These are phyloP conservation scores for Lasiodiplodia hormozganensis DNA, from an alignment of 2,329 filamentous ascomycete genomes.

Conservation along the genomic window DNA sequence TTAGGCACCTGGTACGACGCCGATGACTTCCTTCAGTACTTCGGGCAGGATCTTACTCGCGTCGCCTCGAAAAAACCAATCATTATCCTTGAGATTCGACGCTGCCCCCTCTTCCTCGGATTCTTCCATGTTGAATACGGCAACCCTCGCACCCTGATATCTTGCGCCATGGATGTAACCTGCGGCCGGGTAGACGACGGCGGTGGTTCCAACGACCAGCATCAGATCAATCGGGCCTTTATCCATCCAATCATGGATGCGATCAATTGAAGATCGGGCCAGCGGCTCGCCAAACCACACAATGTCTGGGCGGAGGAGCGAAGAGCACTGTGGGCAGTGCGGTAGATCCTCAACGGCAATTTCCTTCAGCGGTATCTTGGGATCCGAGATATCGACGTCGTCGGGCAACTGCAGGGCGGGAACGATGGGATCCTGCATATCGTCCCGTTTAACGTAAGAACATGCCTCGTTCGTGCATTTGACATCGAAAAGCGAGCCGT, in stretches of 20 bases:
- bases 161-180: slow-evolving; percentile 35
- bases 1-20: not conserved
- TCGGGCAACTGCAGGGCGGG: slow-evolving; percentile 21
- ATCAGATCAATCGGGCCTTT: slow-evolving; percentile 34
- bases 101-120: slow-evolving; percentile 31
- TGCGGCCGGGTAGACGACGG: slow-evolving; percentile 35
- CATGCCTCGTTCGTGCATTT: slow-evolving; percentile 32
- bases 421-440: slow-evolving; percentile 27
- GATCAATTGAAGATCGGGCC: slow-evolving; percentile 60
- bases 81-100: slow-evolving; percentile 50
- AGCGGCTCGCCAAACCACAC: slow-evolving; percentile 36
- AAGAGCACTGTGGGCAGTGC: slow-evolving; percentile 30
- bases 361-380: slow-evolving; percentile 28
- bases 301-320: slow-evolving; percentile 35
- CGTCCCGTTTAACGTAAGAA: slow-evolving; percentile 13
- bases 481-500: slow-evolving; percentile 34
- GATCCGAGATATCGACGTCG: slow-evolving; percentile 26
- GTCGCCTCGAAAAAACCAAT: slow-evolving; percentile 69
- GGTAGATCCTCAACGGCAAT: slow-evolving; percentile 32
- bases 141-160: slow-evolving; percentile 34
- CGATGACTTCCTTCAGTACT: slow-evolving; percentile 43
- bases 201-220: slow-evolving; percentile 37
- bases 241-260: slow-evolving; percentile 29
- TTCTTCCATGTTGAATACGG: slow-evolving; percentile 35
- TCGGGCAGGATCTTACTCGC: slow-evolving; percentile 62